Conservation (phyloP, 345 rosid species). For the Arabis alpina region DNA sequence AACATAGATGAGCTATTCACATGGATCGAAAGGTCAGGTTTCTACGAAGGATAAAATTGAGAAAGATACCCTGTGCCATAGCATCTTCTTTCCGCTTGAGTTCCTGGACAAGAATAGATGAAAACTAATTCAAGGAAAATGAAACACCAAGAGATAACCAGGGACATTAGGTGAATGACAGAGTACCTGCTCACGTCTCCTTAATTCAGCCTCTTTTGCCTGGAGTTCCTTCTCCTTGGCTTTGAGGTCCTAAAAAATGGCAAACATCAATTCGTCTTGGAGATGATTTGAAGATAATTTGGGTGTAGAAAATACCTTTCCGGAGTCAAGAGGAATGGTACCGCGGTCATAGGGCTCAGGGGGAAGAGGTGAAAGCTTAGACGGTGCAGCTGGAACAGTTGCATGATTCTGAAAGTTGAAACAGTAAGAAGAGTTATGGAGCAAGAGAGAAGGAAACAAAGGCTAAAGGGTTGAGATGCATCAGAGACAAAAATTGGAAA, state of each 20-base stretch:
- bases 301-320: conserved; percentile 54
- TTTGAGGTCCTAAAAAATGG: conserved; percentile 64
- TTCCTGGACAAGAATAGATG: conserved; percentile 54
- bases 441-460: conserved; percentile 20
- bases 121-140: conserved; percentile 4
- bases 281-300: conserved; percentile 4
- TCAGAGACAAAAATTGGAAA: no score
- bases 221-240: conserved; percentile 93
- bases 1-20: conserved; percentile 29
- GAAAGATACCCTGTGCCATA: conserved; percentile 57
- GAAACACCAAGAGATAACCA: conserved; percentile 14
- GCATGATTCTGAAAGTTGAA: conserved; percentile 59
- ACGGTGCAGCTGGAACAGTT: conserved; percentile 73
- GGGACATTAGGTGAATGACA: conserved; percentile 7
- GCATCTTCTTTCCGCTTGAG: conserved; percentile 91
- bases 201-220: conserved; percentile 89
- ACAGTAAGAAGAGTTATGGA: neutral
- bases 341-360: conserved; percentile 73
- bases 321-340: conserved; percentile 68
- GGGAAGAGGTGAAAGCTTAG: conserved; percentile 87
- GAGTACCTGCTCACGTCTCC: conserved; percentile 79
- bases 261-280: conserved; percentile 9
- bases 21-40: neutral
- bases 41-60: conserved; percentile 14
- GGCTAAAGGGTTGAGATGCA: neutral